Evolutionary conservation across 176 grass and related monocot genomes (phyloP), one percentile per base, ranked within the genome.

Genomic region (Triticum turgidum): DNA sequence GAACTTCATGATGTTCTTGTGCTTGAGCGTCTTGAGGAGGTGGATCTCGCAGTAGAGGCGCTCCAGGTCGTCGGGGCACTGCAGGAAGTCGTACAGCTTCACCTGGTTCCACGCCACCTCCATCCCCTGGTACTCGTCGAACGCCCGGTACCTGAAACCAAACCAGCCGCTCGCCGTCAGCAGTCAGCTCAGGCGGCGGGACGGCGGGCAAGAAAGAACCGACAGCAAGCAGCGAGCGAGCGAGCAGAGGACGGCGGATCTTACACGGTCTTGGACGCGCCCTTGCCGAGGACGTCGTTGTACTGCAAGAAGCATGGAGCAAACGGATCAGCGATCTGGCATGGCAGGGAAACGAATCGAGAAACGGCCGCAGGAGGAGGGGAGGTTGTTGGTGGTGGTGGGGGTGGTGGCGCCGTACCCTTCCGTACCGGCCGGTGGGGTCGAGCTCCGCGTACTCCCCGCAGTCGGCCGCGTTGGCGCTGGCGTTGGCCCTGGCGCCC

Each of bases 91-190:
- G 35, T 88, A 78, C 22, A 99, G 88, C 92, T 95, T 96, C 84
- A 96, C 94, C 85, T 99, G 97, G 87, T 99, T 99, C 97, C 97
- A 96, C 7, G 97, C 97, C 37, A 99, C 90, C 89, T 99, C 97
- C 58, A 99, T 96, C 87, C 97, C 97, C 85, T 99, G 92, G 33
- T 89, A 92, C 90, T 96, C 97, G 62, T 99, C 92, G 80, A 99
- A 99, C 59, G 78, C 97, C 77, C 89, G 83, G 85, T 96, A 99
- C 65, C 96, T 98, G 90, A 30, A 74, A 74, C 41, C 11, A 24
- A 27, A 25, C 54, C 64, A 56, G 2, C 6, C 7, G 32, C 3
- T 0, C 17, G 52, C 18, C 38, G 71, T 77, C 37, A 47, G 49
- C 42, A 82, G 71, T 77, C 49, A 47, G 49, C 42, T 86, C 88